Percentiles rank a stretch among this genome's conserved stretches.
Conservation (phyloP, 768 basidiomycete genomes). For the Fomitopsis pulvina region DNA sequence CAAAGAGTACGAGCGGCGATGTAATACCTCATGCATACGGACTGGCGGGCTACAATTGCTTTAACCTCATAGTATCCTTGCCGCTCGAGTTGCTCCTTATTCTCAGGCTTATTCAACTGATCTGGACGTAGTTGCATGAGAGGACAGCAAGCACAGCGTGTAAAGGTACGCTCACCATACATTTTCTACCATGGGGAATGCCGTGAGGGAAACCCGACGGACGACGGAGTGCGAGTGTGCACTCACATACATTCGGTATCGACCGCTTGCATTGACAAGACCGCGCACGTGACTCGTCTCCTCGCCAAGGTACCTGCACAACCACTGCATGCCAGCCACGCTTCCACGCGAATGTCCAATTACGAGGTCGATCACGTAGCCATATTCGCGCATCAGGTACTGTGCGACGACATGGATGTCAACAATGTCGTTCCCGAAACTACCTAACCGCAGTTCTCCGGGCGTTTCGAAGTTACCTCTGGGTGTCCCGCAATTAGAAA, state of each 20-base stretch:
- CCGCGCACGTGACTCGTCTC: conserved; percentile 43
- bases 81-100: conserved; percentile 44
- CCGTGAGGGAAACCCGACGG: neutral
- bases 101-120: conserved; percentile 5
- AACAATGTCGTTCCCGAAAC: conserved; percentile 43
- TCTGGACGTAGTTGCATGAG: conserved; percentile 1
- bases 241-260: conserved; percentile 76
- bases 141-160: neutral
- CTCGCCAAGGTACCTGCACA: conserved; percentile 40
- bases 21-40: conserved; percentile 30
- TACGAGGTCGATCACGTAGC: conserved; percentile 63
- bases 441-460: conserved; percentile 55
- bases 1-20: no score
- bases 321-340: conserved; percentile 61
- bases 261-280: conserved; percentile 69
- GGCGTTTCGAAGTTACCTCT: conserved; percentile 77
- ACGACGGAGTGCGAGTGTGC: neutral
- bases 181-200: conserved; percentile 10
- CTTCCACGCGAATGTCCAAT: conserved; percentile 79
- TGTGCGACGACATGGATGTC: conserved; percentile 63
- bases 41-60: conserved; percentile 58
- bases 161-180: conserved; percentile 9
- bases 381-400: conserved; percentile 50
- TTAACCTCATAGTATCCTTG: conserved; percentile 61
- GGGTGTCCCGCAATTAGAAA: neutral